phyloP scores from a whole-genome alignment of 768 basidiomycete genomes.

The Cystofilobasidium ferigula region DNA sequence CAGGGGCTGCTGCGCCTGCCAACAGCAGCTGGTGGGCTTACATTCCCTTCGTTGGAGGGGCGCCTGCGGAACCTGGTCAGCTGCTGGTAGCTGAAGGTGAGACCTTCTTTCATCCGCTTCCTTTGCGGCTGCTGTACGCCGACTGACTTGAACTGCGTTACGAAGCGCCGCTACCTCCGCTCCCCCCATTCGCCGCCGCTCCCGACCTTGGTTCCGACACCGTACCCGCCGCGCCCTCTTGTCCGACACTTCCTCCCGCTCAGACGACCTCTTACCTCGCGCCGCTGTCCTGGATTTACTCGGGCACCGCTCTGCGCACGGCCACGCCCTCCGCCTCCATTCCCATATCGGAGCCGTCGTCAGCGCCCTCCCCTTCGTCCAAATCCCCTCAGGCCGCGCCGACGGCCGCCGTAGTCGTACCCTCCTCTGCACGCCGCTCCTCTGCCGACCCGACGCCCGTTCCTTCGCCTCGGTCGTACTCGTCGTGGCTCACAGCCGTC shows the following conservation, averaged over 20 bases:
- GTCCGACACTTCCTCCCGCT: neutral
- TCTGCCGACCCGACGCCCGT: neutral
- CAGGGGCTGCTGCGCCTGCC: neutral
- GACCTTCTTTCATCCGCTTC: no score
- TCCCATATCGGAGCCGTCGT: no score
- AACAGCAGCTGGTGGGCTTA: slow-evolving; percentile 16
- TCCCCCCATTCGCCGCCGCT: no score
- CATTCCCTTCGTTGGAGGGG: slow-evolving; percentile 14
- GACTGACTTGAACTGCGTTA: no score
- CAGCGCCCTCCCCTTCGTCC: no score
- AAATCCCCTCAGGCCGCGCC: no score
- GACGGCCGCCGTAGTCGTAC: no score
- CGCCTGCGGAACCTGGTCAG: neutral
- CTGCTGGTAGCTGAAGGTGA: neutral
- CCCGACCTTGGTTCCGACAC: neutral
- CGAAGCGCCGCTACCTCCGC: no score
- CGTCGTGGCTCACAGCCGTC: slow-evolving; percentile 13
- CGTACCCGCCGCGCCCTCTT: neutral
- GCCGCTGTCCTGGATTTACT: slow-evolving; percentile 19
- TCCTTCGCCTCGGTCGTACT: neutral
- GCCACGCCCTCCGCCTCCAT: neutral
- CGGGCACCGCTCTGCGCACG: neutral
- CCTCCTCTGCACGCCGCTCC: neutral
- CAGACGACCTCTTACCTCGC: neutral
- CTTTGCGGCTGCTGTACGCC: no score